These are phyloP conservation scores for Arabidopsis thaliana DNA, from an alignment of 345 rosid genomes.

Conservation along the genomic window DNA sequence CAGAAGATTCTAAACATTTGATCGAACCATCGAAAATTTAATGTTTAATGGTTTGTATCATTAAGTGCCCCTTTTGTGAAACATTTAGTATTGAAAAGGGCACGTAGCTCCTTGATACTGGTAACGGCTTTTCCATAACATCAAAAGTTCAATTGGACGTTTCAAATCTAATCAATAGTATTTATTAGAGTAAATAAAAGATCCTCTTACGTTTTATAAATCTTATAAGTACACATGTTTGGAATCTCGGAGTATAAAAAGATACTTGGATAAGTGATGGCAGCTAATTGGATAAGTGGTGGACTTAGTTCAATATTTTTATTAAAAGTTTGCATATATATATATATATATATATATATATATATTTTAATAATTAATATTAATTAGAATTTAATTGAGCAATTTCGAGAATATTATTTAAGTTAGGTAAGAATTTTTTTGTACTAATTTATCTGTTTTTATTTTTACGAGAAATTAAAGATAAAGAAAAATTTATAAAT, in stretches of 20 bases:
- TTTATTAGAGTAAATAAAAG: background rate
- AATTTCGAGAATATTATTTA: too few species aligned
- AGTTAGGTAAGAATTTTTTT: too few species aligned
- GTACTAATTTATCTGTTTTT: too few species aligned
- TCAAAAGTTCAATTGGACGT: constrained; percentile 17
- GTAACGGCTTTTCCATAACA: constrained; percentile 32
- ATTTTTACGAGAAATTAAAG: too few species aligned
- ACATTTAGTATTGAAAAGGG: background rate
- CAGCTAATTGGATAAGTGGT: background rate
- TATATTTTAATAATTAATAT: too few species aligned
- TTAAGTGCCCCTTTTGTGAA: background rate
- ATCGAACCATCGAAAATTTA: background rate
- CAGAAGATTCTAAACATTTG: background rate
- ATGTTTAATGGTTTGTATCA: background rate
- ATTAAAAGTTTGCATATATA: too few species aligned
- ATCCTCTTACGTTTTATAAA: background rate
- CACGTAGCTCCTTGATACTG: constrained; percentile 24
- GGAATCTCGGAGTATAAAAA: constrained; percentile 7
- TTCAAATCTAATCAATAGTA: background rate
- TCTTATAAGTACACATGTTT: background rate
- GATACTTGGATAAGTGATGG: background rate
- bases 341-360: too few species aligned
- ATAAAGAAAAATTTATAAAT: too few species aligned
- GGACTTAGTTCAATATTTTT: background rate
- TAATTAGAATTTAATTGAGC: too few species aligned